Conservation (phyloP, 2,329 filamentous ascomycete species). For the Acephala macrosclerotiorum region DNA sequence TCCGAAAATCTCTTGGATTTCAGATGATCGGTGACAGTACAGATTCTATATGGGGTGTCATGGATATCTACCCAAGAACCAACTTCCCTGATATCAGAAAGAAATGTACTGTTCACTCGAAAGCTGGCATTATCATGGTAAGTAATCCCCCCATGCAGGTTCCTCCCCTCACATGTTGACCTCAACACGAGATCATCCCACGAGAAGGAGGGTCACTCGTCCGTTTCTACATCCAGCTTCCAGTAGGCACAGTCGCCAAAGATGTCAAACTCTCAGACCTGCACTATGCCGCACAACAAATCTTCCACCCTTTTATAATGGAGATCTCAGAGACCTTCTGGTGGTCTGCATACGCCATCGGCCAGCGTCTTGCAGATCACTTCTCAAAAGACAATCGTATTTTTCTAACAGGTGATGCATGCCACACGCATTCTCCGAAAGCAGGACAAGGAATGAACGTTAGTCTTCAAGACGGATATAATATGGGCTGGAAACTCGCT, state of each 20-base stretch:
- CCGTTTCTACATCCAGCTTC: constrained; percentile 62
- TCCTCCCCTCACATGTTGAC: neutral
- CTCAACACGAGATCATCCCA: constrained; percentile 58
- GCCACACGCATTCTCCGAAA: constrained; percentile 68
- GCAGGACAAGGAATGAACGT: constrained; percentile 67
- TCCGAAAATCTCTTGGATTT: constrained; percentile 51
- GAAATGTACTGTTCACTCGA: constrained; percentile 61
- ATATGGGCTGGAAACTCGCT: constrained; percentile 67
- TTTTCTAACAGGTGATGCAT: constrained; percentile 63
- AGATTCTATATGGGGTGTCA: constrained; percentile 65
- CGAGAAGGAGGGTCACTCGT: constrained; percentile 68
- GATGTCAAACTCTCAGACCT: constrained; percentile 60
- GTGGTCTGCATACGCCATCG: constrained; percentile 66
- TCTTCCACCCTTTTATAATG: constrained; percentile 37
- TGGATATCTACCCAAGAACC: constrained; percentile 62
- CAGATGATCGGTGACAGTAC: constrained; percentile 65
- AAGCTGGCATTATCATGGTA: constrained; percentile 59
- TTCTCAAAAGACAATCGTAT: constrained; percentile 62
- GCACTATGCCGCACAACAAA: constrained; percentile 55
- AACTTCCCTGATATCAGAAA: constrained; percentile 69
- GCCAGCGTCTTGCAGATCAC: constrained; percentile 63
- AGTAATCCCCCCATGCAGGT: neutral
- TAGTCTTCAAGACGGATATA: constrained; percentile 66
- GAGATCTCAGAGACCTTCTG: constrained; percentile 47
- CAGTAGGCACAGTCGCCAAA: constrained; percentile 58